Evolutionary conservation across 441 rosid species (phyloP).

Genomic region (Erodium texanum): DNA sequence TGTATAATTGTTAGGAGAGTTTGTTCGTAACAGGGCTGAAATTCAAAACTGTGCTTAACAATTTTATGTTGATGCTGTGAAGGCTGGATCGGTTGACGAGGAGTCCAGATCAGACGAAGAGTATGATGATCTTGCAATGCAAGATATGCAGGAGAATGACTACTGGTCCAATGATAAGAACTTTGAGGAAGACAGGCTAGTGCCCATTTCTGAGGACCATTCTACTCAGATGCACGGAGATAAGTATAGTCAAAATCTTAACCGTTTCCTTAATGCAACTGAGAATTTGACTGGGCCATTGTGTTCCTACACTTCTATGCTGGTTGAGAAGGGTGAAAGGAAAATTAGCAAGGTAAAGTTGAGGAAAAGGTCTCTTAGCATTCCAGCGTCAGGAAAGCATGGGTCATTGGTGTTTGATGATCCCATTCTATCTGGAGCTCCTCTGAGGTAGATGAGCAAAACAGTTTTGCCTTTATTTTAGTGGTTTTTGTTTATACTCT

Average conservation of each 20-base stretch:
- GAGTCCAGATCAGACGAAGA: slow-evolving; percentile 88
- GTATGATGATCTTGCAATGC: slow-evolving; percentile 88
- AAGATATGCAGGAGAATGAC: slow-evolving; percentile 46
- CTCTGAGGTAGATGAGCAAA: slow-evolving; percentile 23
- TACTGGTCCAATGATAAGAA: slow-evolving; percentile 51
- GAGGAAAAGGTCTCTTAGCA: slow-evolving; percentile 66
- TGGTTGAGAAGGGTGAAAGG: slow-evolving; percentile 33
- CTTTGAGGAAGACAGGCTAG: slow-evolving; percentile 24
- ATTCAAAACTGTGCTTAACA: neutral
- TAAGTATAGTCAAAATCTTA: slow-evolving; percentile 47
- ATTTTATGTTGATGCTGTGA: slow-evolving; percentile 15
- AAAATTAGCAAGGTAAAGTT: slow-evolving; percentile 30
- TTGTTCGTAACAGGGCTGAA: neutral
- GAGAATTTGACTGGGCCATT: slow-evolving; percentile 36
- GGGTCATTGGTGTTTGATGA: slow-evolving; percentile 28
- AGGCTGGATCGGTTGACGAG: slow-evolving; percentile 96
- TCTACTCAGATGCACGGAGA: slow-evolving; percentile 28
- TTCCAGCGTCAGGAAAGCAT: slow-evolving; percentile 50
- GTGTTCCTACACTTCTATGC: slow-evolving; percentile 33
- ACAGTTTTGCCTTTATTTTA: slow-evolving; percentile 13
- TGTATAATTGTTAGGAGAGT: neutral
- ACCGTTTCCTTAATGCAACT: slow-evolving; percentile 36
- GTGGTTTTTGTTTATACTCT: neutral
- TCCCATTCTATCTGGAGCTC: slow-evolving; percentile 43
- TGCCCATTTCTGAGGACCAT: slow-evolving; percentile 20